Evolutionary conservation across 2,329 filamentous ascomycete genomes (phyloP).

Genomic region (Epichloe brachyelytri): DNA sequence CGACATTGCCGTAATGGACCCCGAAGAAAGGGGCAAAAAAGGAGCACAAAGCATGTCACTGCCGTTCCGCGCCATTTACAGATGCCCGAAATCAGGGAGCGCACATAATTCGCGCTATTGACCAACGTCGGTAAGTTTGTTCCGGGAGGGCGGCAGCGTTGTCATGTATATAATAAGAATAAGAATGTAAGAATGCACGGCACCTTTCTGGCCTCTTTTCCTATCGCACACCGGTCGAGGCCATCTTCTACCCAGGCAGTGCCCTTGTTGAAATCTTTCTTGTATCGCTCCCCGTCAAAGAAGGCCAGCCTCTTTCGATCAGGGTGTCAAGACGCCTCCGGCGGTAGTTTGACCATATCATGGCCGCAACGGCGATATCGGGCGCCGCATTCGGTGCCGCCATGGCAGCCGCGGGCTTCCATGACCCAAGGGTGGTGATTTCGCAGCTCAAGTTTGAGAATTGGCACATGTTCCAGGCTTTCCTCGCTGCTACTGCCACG

Average conservation of each 20-base stretch:
- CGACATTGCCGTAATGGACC: background rate
- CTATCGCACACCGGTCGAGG: background rate
- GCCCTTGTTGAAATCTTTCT: too few relatives aligned
- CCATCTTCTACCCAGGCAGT: too few relatives aligned
- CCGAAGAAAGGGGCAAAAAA: background rate
- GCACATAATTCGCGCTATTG: background rate
- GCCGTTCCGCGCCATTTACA: background rate
- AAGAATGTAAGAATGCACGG: background rate
- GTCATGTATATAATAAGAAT: background rate
- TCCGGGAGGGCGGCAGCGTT: background rate
- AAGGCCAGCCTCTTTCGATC: too few relatives aligned
- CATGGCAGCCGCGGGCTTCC: constrained; percentile 46
- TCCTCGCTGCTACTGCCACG: constrained; percentile 47
- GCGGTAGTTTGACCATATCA: background rate
- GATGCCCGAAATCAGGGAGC: background rate
- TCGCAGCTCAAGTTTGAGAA: constrained; percentile 46
- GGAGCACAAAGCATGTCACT: too few relatives aligned
- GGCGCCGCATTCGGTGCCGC: constrained; percentile 51
- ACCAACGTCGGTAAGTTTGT: background rate
- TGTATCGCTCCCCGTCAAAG: too few relatives aligned
- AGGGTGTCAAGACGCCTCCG: background rate
- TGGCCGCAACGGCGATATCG: constrained; percentile 18
- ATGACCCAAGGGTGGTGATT: constrained; percentile 45
- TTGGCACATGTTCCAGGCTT: constrained; percentile 54
- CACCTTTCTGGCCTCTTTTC: background rate